phyloP scores from a whole-genome alignment of 2,329 filamentous ascomycete species.

The Penicillium hordei region DNA sequence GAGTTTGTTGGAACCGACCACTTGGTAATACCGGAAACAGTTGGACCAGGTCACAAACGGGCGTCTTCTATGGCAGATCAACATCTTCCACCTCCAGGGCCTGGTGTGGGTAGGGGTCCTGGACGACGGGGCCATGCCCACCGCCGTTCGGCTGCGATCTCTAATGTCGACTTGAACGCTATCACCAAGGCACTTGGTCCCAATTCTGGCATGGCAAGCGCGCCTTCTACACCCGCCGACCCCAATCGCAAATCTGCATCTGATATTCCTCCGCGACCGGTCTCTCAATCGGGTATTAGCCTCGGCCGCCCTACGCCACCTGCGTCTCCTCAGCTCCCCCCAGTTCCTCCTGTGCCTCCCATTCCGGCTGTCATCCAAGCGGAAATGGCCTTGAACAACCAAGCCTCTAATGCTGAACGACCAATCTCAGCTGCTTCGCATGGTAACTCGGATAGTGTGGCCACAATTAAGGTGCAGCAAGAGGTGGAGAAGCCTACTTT shows the following conservation, averaged over 20 bases:
- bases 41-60: constrained; percentile 50
- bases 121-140: constrained; percentile 72
- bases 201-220: constrained; percentile 57
- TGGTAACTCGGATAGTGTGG: constrained; percentile 74
- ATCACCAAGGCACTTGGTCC: constrained; percentile 48
- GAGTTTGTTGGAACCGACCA: constrained; percentile 75
- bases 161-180: constrained; percentile 72
- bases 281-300: constrained; percentile 36
- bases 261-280: constrained; percentile 33
- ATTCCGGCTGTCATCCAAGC: constrained; percentile 19
- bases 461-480: constrained; percentile 67
- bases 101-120: constrained; percentile 47
- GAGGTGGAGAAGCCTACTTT: constrained; percentile 42
- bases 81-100: constrained; percentile 35
- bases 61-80: constrained; percentile 24
- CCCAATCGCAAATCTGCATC: constrained; percentile 26
- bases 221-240: constrained; percentile 53
- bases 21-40: constrained; percentile 59
- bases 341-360: constrained; percentile 16
- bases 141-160: constrained; percentile 77
- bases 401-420: constrained; percentile 61
- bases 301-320: constrained; percentile 34
- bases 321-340: constrained; percentile 32
- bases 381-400: constrained; percentile 12
- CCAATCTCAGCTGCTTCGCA: constrained; percentile 82